Percentiles rank a stretch among this genome's conserved stretches.
Conservation (phyloP, 2,329 filamentous ascomycete genomes). For the Fusarium sulawesiense region DNA sequence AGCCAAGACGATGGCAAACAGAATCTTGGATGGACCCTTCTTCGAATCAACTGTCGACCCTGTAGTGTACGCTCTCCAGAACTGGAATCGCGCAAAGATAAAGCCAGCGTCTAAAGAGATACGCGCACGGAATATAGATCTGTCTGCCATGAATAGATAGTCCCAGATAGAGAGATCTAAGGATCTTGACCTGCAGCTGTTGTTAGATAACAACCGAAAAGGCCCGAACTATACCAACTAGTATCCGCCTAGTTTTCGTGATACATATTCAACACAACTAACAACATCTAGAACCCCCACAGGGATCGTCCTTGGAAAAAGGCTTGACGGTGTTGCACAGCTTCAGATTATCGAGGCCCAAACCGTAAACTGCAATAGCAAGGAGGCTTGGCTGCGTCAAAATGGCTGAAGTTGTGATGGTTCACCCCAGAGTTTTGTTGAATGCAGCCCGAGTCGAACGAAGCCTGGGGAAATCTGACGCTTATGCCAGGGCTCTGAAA, state of each 20-base stretch:
- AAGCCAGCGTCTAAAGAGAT: not conserved
- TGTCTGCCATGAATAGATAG: no score
- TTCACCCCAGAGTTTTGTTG: slow-evolving; percentile 33
- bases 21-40: slow-evolving; percentile 6
- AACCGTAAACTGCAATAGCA: not conserved
- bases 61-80: slow-evolving; percentile 7
- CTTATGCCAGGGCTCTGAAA: slow-evolving; percentile 22
- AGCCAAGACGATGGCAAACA: not conserved
- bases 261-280: no score
- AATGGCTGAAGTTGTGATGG: slow-evolving; percentile 15
- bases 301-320: slow-evolving; percentile 22
- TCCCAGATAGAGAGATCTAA: no score
- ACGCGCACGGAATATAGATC: slow-evolving; percentile 10
- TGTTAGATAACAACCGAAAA: slow-evolving; percentile 31
- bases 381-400: slow-evolving; percentile 31
- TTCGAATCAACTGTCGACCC: slow-evolving; percentile 1
- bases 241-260: slow-evolving; percentile 26
- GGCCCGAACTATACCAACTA: slow-evolving; percentile 28
- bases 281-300: no score
- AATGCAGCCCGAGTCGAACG: no score
- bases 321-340: no score
- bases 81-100: no score
- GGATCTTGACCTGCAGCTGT: slow-evolving; percentile 4
- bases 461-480: slow-evolving; percentile 35
- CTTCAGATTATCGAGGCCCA: no score